phyloP scores from a whole-genome alignment of 75 land plant species.

The Isoetes taiwanensis region DNA sequence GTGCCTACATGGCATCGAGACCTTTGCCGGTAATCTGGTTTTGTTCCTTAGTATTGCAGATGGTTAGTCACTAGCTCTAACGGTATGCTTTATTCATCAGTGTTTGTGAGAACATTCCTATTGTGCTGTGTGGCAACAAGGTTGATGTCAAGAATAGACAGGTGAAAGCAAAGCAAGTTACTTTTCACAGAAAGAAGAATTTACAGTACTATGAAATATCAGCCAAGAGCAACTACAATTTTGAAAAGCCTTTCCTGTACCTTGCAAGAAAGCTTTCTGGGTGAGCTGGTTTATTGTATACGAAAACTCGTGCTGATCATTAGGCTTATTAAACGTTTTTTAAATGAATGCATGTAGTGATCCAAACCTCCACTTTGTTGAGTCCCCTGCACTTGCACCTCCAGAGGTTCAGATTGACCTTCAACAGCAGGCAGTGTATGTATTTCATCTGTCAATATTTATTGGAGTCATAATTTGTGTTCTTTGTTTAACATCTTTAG shows the following conservation, averaged over 20 bases:
- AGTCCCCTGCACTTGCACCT: constrained; percentile 71
- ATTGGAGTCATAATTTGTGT: too few relatives aligned
- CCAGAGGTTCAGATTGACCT: constrained; percentile 71
- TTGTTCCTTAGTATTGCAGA: too few relatives aligned
- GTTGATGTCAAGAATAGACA: constrained; percentile 86
- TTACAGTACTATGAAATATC: constrained; percentile 96
- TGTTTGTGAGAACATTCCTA: constrained; percentile 86
- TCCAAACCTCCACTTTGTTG: constrained; percentile 61
- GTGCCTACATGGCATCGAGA: constrained; percentile 67
- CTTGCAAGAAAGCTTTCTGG: constrained; percentile 81
- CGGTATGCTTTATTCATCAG: too few relatives aligned
- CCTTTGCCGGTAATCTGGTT: constrained; percentile 20
- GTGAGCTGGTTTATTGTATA: too few relatives aligned
- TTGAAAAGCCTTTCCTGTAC: constrained; percentile 81
- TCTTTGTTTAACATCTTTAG: too few relatives aligned
- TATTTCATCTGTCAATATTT: too few relatives aligned
- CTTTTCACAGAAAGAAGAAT: constrained; percentile 94
- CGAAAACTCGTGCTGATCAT: too few relatives aligned
- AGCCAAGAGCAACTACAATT: constrained; percentile 92
- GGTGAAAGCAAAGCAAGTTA: constrained; percentile 90
- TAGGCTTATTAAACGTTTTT: too few relatives aligned
- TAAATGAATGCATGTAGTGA: constrained; percentile 46
- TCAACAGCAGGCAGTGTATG: constrained; percentile 40
- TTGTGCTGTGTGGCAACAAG: constrained; percentile 86
- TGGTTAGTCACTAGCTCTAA: too few relatives aligned